Conservation (phyloP, 176 grass and related monocot genomes). For the Avena insularis region DNA sequence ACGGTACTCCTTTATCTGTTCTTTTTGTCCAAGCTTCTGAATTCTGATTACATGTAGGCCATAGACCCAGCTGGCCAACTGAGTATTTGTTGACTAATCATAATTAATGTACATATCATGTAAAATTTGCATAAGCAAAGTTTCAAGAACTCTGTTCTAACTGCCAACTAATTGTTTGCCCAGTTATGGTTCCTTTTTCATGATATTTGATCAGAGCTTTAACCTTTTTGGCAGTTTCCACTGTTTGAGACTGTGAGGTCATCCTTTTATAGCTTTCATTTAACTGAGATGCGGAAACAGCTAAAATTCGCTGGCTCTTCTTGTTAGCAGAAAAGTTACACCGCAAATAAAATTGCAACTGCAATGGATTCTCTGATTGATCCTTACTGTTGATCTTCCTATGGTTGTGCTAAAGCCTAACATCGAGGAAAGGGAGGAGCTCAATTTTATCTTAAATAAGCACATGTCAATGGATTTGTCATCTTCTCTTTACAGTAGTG, state of each 20-base stretch:
- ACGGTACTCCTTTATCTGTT: constrained; percentile 49
- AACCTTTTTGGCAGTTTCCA: not conserved
- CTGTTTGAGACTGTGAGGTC: not conserved
- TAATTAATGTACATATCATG: not conserved
- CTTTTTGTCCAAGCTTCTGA: not conserved
- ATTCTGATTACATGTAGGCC: not conserved
- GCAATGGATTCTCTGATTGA: not conserved
- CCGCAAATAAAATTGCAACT: constrained; percentile 6
- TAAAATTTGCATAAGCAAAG: not conserved
- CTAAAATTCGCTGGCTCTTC: not conserved
- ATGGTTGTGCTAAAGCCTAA: not conserved
- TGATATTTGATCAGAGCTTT: constrained; percentile 5
- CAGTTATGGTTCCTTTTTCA: not conserved
- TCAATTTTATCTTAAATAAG: not conserved
- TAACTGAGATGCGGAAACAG: not conserved
- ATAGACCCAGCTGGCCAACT: not conserved
- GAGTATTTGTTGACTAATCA: not conserved
- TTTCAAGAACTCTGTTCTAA: constrained; percentile 20
- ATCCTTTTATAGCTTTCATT: constrained; percentile 7
- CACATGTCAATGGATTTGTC: constrained; percentile 19
- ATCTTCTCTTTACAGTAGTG: not conserved
- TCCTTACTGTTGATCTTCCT: not conserved
- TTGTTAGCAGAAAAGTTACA: not conserved
- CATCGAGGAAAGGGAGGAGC: not conserved
- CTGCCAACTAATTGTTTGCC: not conserved